phyloP scores from a whole-genome alignment of 352 stramenopile species.

The Halophytophthora polymorphica region DNA sequence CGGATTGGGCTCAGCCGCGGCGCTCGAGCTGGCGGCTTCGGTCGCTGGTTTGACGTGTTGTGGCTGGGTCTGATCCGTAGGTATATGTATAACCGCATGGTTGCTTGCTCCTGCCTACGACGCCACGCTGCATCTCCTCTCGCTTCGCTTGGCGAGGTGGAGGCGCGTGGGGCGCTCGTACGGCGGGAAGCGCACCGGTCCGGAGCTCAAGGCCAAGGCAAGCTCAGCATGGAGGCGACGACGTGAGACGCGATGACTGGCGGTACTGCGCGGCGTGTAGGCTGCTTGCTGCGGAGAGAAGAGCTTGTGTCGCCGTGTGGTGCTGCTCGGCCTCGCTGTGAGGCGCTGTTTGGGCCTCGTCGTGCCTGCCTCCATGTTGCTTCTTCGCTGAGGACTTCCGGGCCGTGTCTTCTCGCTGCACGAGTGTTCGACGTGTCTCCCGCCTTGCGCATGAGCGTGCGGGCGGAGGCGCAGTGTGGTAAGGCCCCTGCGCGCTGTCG shows the following conservation, averaged over 20 bases:
- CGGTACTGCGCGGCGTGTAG: too few relatives aligned
- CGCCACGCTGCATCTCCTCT: conserved; percentile 13
- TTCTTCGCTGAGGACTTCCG: too few relatives aligned
- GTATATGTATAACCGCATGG: conserved; percentile 80
- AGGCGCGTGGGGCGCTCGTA: background rate
- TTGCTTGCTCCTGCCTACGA: conserved; percentile 24
- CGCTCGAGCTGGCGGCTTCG: conserved; percentile 5
- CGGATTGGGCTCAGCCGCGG: conserved; percentile 41
- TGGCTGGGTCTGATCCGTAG: conserved; percentile 59
- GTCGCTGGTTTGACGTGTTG: background rate
- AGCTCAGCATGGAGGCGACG: background rate
- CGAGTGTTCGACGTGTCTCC: too few relatives aligned
- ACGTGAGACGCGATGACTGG: background rate
- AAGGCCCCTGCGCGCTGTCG: background rate
- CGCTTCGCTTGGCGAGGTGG: background rate
- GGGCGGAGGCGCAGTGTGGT: too few relatives aligned
- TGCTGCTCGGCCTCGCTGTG: too few relatives aligned
- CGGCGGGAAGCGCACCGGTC: background rate
- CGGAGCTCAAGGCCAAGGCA: background rate
- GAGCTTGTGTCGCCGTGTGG: too few relatives aligned
- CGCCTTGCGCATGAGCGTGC: too few relatives aligned
- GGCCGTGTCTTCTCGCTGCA: too few relatives aligned
- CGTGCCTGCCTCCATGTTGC: too few relatives aligned
- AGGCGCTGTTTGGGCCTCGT: too few relatives aligned
- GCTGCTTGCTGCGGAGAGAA: too few relatives aligned